Percentiles rank a stretch among this genome's conserved stretches.
phyloP scores from a whole-genome alignment of 2,329 filamentous ascomycete genomes.

The Aspergillus alliaceus region DNA sequence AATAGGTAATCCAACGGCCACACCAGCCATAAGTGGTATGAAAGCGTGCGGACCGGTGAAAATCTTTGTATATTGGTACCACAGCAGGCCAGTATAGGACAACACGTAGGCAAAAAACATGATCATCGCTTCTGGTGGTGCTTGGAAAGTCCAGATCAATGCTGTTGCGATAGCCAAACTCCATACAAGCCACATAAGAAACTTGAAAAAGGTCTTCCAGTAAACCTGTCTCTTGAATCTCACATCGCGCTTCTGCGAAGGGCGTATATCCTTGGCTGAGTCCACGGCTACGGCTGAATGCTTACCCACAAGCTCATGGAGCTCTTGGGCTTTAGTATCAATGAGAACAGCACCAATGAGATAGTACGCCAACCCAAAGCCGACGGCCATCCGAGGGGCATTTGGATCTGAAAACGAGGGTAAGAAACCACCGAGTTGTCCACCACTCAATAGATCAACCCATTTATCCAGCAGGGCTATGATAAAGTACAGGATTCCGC shows the following conservation, averaged over 20 bases:
- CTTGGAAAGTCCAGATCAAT: conserved; percentile 55
- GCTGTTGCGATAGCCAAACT: conserved; percentile 51
- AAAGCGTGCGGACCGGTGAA: conserved; percentile 52
- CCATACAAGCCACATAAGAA: conserved; percentile 55
- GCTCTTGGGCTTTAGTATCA: conserved; percentile 55
- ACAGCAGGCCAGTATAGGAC: conserved; percentile 54
- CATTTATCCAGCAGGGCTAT: conserved; percentile 58
- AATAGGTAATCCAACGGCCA: conserved; percentile 47
- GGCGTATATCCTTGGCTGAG: conserved; percentile 43
- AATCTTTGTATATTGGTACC: conserved; percentile 56
- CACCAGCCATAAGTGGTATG: conserved; percentile 49
- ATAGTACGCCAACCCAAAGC: conserved; percentile 59
- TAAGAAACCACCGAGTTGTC: conserved; percentile 41
- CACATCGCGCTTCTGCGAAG: conserved; percentile 47
- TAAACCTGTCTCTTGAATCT: conserved; percentile 51
- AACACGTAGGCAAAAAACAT: conserved; percentile 53
- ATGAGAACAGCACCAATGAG: conserved; percentile 58
- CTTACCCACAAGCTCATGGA: conserved; percentile 48
- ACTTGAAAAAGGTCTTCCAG: conserved; percentile 51
- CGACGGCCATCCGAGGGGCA: conserved; percentile 48
- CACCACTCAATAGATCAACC: conserved; percentile 51
- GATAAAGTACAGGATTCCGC: conserved; percentile 55
- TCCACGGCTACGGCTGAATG: conserved; percentile 43
- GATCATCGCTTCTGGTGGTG: conserved; percentile 41
- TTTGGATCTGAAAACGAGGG: conserved; percentile 35